These are phyloP conservation scores for Ogataea philodendri DNA, from an alignment of 805 yeast genomes.

Conservation along the genomic window DNA sequence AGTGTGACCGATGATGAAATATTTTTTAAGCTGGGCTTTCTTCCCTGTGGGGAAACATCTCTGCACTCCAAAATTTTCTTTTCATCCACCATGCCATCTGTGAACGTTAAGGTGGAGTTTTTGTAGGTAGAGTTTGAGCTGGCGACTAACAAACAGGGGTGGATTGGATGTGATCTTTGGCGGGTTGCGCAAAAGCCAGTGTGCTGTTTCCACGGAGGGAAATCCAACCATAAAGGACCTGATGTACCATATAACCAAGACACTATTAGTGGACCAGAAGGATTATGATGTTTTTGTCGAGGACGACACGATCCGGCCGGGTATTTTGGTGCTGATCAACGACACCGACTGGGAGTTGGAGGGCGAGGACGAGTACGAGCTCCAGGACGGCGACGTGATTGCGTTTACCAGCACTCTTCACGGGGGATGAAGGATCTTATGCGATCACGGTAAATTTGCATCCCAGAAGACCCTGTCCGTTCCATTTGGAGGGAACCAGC, in stretches of 20 bases:
- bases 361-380: conserved; percentile 78
- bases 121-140: conserved; percentile 29
- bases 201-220: conserved; percentile 40
- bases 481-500: conserved; percentile 57
- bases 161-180: conserved; percentile 81
- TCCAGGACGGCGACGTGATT: conserved; percentile 73
- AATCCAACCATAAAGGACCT: conserved; percentile 46
- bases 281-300: conserved; percentile 76
- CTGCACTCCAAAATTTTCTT: conserved; percentile 6
- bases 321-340: conserved; percentile 84
- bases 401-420: conserved; percentile 92
- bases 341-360: conserved; percentile 97
- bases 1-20: no score
- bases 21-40: neutral
- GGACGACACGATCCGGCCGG: conserved; percentile 83
- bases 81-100: conserved; percentile 24
- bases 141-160: conserved; percentile 43
- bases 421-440: conserved; percentile 58
- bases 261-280: conserved; percentile 56
- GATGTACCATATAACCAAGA: conserved; percentile 50
- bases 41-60: conserved; percentile 11
- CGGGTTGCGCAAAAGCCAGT: conserved; percentile 51
- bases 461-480: conserved; percentile 67
- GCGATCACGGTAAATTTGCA: conserved; percentile 48
- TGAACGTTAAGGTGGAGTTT: conserved; percentile 42